Percentiles rank a stretch among this genome's conserved stretches.
Evolutionary conservation across 2,329 filamentous ascomycete species (phyloP).

Genomic region (Xylariaceae sp.): DNA sequence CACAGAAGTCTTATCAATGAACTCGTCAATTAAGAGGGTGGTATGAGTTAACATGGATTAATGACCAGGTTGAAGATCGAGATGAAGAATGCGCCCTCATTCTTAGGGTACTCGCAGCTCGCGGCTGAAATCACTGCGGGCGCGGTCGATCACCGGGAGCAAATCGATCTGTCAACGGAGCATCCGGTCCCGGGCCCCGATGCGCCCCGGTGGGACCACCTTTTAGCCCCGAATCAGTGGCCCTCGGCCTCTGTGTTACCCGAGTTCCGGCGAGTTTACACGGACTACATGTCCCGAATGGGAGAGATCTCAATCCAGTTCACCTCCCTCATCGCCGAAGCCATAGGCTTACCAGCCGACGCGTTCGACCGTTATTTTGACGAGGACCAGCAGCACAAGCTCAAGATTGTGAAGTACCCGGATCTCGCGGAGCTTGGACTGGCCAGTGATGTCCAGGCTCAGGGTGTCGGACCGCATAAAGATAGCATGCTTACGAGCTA

Average conservation of each 20-base stretch:
- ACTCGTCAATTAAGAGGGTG: background rate
- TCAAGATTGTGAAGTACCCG: conserved; percentile 86
- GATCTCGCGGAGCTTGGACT: conserved; percentile 58
- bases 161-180: conserved; percentile 79
- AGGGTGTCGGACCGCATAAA: conserved; percentile 74
- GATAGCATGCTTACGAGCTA: conserved; percentile 81
- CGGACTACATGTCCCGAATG: conserved; percentile 74
- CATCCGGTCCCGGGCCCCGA: conserved; percentile 58
- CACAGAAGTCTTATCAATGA: background rate
- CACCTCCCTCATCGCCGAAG: conserved; percentile 76
- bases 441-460: conserved; percentile 38
- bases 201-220: conserved; percentile 67
- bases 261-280: conserved; percentile 61
- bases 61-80: conserved; percentile 54
- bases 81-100: conserved; percentile 69
- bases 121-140: conserved; percentile 68
- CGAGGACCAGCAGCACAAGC: conserved; percentile 69
- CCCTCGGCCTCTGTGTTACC: conserved; percentile 60
- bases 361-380: conserved; percentile 81
- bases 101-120: conserved; percentile 63
- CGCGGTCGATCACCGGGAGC: conserved; percentile 73
- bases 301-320: conserved; percentile 65
- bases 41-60: background rate
- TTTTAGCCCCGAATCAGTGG: conserved; percentile 77
- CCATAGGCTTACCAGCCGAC: conserved; percentile 62